phyloP scores from a whole-genome alignment of 139 green algal species.

The Auxenochlorella protothecoides region DNA sequence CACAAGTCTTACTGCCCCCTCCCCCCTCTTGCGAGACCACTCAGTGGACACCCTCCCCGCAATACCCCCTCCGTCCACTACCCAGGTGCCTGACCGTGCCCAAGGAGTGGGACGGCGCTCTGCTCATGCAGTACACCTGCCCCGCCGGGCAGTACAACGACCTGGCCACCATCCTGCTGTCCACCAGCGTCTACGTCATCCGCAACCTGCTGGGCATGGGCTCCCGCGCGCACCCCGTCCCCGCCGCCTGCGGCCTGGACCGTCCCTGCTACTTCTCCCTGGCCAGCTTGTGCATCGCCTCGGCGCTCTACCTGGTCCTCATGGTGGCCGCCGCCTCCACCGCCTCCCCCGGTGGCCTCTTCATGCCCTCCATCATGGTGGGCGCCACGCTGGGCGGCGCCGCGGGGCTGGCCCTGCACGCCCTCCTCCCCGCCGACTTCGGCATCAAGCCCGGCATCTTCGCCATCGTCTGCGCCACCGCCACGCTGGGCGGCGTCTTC shows the following conservation, averaged over 20 bases:
- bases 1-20: no score
- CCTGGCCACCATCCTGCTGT: constrained; percentile 68
- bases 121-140: constrained; percentile 26
- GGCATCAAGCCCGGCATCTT: constrained; percentile 63
- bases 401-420: constrained; percentile 40
- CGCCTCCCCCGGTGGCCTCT: constrained; percentile 78
- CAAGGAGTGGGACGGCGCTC: constrained; percentile 12
- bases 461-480: constrained; percentile 65
- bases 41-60: constrained; percentile 10
- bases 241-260: constrained; percentile 11
- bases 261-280: constrained; percentile 45
- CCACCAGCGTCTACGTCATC: constrained; percentile 58
- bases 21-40: background rate
- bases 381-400: constrained; percentile 1
- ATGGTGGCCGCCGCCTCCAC: constrained; percentile 61
- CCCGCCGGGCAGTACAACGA: constrained; percentile 69
- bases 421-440: constrained; percentile 41
- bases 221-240: constrained; percentile 15
- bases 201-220: constrained; percentile 47
- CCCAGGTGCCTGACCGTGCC: constrained; percentile 36
- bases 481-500: constrained; percentile 80
- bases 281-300: constrained; percentile 41
- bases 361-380: constrained; percentile 83
- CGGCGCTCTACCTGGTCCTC: constrained; percentile 54
- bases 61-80: background rate